phyloP scores from a whole-genome alignment of 768 basidiomycete genomes.

The Boletus speciosus region DNA sequence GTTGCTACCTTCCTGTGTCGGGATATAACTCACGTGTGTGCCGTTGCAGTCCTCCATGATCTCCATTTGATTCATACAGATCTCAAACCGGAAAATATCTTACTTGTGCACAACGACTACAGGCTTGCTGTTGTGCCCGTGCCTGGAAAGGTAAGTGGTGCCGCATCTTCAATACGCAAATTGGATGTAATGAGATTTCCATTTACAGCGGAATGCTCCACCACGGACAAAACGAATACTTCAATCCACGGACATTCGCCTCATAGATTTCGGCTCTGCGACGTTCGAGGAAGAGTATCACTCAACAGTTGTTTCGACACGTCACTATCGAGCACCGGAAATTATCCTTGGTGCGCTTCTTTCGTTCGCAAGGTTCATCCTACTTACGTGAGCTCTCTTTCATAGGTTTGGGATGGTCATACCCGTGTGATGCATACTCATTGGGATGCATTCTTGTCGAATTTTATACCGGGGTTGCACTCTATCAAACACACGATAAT shows the following conservation, averaged over 20 bases:
- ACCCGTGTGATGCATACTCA: constrained; percentile 97
- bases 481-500: constrained; percentile 99
- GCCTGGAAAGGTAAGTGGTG: constrained; percentile 56
- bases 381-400: constrained; percentile 7
- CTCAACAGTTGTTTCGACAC: constrained; percentile 94
- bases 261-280: constrained; percentile 98
- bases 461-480: constrained; percentile 94
- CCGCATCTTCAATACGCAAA: not conserved
- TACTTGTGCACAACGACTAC: constrained; percentile 85
- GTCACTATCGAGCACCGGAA: constrained; percentile 98
- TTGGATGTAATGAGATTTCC: constrained; percentile 11
- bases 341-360: constrained; percentile 86
- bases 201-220: constrained; percentile 55
- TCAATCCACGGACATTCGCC: constrained; percentile 83
- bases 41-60: constrained; percentile 75
- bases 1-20: constrained; percentile 32
- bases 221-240: constrained; percentile 75
- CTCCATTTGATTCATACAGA: constrained; percentile 94
- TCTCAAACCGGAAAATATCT: constrained; percentile 97
- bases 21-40: constrained; percentile 1
- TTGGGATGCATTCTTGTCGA: constrained; percentile 98
- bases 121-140: constrained; percentile 55
- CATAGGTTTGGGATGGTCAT: constrained; percentile 96
- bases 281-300: constrained; percentile 99
- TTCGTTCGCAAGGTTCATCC: constrained; percentile 13